Percentiles rank a stretch among this genome's conserved stretches.
Conservation (phyloP, 2,329 filamentous ascomycete species). For the Epicoccum nigrum region DNA sequence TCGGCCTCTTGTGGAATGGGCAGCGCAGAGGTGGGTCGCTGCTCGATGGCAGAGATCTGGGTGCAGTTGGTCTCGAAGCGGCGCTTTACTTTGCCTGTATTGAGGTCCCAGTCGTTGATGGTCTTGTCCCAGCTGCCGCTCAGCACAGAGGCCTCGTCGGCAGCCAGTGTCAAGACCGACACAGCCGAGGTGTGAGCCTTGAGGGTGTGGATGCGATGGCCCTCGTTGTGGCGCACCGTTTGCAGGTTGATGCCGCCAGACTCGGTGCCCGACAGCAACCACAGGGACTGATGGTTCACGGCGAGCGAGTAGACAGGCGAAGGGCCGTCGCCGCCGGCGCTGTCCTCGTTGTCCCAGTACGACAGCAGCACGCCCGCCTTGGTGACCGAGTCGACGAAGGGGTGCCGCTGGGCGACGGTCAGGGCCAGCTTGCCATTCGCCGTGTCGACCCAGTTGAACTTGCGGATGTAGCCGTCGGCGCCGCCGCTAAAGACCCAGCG, state of each 20-base stretch:
- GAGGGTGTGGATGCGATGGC: constrained; percentile 82
- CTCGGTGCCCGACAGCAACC: constrained; percentile 89
- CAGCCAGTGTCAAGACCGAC: constrained; percentile 79
- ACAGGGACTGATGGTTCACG: constrained; percentile 85
- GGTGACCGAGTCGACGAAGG: constrained; percentile 95
- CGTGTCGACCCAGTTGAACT: constrained; percentile 93
- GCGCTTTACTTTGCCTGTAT: constrained; percentile 78
- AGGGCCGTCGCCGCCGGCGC: constrained; percentile 60
- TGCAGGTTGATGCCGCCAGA: constrained; percentile 93
- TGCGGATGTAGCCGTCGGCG: constrained; percentile 92
- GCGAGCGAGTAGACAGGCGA: constrained; percentile 95
- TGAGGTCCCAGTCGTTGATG: constrained; percentile 92
- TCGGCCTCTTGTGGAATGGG: constrained; percentile 76
- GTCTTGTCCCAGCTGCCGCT: constrained; percentile 98
- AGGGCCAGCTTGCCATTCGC: constrained; percentile 93
- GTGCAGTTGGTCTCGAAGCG: constrained; percentile 77
- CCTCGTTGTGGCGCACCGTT: constrained; percentile 91
- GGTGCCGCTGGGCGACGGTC: constrained; percentile 93
- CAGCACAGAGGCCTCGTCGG: constrained; percentile 84
- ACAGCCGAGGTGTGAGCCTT: constrained; percentile 89
- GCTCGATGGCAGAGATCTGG: constrained; percentile 88
- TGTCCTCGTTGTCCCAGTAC: constrained; percentile 98
- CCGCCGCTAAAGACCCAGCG: constrained; percentile 94
- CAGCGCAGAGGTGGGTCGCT: constrained; percentile 76
- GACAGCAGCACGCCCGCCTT: constrained; percentile 94